Percentiles rank a stretch among this genome's conserved stretches.
phyloP scores from a whole-genome alignment of 495 filamentous ascomycete genomes.

The Elasticomyces elasticus region DNA sequence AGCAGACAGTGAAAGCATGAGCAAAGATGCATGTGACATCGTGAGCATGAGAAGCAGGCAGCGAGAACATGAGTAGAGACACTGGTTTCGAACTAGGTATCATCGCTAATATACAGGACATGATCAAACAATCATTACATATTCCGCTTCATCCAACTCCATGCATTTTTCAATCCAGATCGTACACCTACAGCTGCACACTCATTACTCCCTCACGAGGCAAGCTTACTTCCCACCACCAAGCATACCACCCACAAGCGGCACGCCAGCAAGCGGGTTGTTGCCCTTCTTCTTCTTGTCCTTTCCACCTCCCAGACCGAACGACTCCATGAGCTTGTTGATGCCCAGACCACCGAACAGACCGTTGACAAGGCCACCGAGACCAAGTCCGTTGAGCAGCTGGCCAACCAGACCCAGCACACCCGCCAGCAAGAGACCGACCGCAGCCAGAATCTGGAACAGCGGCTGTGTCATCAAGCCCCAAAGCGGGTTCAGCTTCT shows the following conservation, averaged over 20 bases:
- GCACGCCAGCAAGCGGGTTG: constrained; percentile 16
- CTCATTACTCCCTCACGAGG: neutral
- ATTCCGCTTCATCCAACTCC: neutral
- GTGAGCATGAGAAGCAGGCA: no score
- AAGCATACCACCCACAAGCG: constrained; percentile 34
- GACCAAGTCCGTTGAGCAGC: constrained; percentile 71
- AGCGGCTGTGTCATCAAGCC: constrained; percentile 70
- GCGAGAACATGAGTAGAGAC: neutral
- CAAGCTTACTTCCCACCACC: constrained; percentile 25
- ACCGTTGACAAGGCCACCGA: constrained; percentile 70
- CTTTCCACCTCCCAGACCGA: constrained; percentile 57
- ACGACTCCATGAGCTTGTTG: constrained; percentile 60
- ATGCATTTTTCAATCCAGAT: neutral
- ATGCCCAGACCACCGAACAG: constrained; percentile 73
- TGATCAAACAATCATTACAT: neutral
- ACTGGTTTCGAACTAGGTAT: neutral
- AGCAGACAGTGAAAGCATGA: no score
- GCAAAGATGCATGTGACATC: no score
- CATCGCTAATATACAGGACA: neutral
- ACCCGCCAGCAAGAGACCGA: constrained; percentile 72
- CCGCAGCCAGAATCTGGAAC: constrained; percentile 87
- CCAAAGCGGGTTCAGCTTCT: constrained; percentile 84
- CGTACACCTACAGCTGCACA: neutral
- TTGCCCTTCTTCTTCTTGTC: constrained; percentile 36
- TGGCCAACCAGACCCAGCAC: constrained; percentile 75